phyloP scores from a whole-genome alignment of 371 early-diverging fungal species.

The Conidiobolus incongruus region DNA sequence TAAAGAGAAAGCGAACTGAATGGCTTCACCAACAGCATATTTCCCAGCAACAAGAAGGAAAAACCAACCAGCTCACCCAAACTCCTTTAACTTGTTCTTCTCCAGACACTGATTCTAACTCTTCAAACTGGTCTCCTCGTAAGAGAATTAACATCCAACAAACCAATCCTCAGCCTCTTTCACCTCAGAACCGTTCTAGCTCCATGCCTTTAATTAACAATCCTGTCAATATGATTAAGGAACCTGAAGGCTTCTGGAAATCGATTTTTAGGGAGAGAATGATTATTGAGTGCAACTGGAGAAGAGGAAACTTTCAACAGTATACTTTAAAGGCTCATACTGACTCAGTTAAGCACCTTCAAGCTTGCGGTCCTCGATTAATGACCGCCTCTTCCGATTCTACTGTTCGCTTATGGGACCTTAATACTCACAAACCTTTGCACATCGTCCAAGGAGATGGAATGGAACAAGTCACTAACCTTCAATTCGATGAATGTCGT shows the following conservation, averaged over 20 bases:
- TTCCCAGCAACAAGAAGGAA: too few relatives aligned
- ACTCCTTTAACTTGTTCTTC: too few relatives aligned
- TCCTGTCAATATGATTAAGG: not conserved
- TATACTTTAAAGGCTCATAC: constrained; percentile 43
- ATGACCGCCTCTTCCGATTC: constrained; percentile 73
- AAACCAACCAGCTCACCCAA: too few relatives aligned
- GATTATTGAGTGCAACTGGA: constrained; percentile 67
- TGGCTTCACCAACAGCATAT: too few relatives aligned
- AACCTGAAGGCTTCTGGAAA: constrained; percentile 42
- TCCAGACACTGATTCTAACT: too few relatives aligned
- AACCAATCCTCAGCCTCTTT: constrained; percentile 6
- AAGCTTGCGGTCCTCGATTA: constrained; percentile 57
- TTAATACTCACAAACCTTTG: constrained; percentile 45
- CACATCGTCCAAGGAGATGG: constrained; percentile 63
- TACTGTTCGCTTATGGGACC: constrained; percentile 58
- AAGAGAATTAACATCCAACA: not conserved
- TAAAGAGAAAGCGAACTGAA: constrained; percentile 13
- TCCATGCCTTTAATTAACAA: constrained; percentile 2
- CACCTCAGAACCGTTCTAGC: constrained; percentile 9
- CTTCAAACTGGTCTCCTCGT: constrained; percentile 3
- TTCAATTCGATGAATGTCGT: constrained; percentile 69
- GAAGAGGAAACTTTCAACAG: constrained; percentile 34
- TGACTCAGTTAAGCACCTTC: constrained; percentile 71
- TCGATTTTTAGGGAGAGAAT: constrained; percentile 62
- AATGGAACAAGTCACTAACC: constrained; percentile 55